Conservation (phyloP, 352 stramenopile genomes). For the Pythium myriotylum region DNA sequence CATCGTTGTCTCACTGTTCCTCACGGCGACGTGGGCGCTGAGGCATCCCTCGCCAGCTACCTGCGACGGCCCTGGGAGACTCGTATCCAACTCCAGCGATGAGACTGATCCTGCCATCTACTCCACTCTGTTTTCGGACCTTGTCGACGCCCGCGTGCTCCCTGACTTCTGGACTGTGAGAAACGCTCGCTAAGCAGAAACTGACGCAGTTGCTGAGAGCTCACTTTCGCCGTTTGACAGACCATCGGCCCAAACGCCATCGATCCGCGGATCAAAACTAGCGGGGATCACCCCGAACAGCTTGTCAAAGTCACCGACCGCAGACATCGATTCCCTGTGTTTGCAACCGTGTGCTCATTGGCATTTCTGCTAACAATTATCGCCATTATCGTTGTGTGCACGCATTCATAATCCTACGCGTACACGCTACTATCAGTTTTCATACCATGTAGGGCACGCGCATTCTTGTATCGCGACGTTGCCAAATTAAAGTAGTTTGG, state of each 20-base stretch:
- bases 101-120: neutral
- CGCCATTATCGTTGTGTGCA: slow-evolving; percentile 70
- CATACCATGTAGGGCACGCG: neutral
- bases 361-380: slow-evolving; percentile 65
- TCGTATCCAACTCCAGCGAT: too few species aligned
- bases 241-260: neutral
- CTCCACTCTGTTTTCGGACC: neutral
- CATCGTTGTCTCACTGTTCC: too few species aligned
- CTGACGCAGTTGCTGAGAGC: too few species aligned
- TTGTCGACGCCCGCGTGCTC: slow-evolving; percentile 42
- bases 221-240: too few species aligned
- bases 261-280: slow-evolving; percentile 40
- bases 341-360: slow-evolving; percentile 73
- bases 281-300: slow-evolving; percentile 63
- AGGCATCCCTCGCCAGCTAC: too few species aligned
- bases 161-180: slow-evolving; percentile 59
- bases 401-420: slow-evolving; percentile 27
- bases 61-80: too few species aligned
- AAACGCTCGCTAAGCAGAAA: too few species aligned
- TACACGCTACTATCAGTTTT: neutral
- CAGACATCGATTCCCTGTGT: slow-evolving; percentile 65
- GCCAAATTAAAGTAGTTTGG: neutral
- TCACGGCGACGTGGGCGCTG: too few species aligned
- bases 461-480: neutral
- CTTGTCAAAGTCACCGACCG: slow-evolving; percentile 78